phyloP scores from a whole-genome alignment of 805 yeast species.

The Pichia heedii region DNA sequence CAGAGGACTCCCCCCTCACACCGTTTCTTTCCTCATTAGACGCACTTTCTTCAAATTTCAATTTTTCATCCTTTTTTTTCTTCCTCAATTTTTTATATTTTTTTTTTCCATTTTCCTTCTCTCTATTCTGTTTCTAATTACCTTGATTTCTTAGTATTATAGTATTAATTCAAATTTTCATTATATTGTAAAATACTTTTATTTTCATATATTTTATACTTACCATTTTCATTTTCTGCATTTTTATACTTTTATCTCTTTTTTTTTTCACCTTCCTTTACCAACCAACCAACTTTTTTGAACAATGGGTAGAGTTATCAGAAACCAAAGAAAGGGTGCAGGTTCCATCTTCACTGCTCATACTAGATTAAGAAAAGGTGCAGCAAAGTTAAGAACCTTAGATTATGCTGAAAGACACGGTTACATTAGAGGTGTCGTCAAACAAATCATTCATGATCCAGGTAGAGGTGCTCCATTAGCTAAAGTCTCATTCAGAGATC shows the following conservation, averaged over 20 bases:
- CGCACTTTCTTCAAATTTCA: too few species aligned
- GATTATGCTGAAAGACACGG: constrained; percentile 99
- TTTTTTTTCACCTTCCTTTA: not conserved
- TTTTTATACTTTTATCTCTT: not conserved
- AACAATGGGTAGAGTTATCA: constrained; percentile 90
- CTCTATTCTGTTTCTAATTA: too few species aligned
- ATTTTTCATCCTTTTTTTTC: too few species aligned
- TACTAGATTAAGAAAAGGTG: constrained; percentile 99
- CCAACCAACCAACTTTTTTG: not conserved
- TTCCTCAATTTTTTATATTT: too few species aligned
- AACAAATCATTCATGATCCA: constrained; percentile 98
- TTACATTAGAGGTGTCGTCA: constrained; percentile 98
- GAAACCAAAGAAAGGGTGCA: constrained; percentile 99
- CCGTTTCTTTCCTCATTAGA: too few species aligned
- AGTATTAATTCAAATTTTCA: too few species aligned
- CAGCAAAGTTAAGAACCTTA: constrained; percentile 98
- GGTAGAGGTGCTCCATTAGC: constrained; percentile 99
- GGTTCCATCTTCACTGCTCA: constrained; percentile 99
- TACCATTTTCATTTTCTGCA: not conserved
- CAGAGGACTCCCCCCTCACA: too few species aligned
- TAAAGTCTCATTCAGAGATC: constrained; percentile 98
- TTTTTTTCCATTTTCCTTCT: too few species aligned
- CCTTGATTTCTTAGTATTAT: too few species aligned
- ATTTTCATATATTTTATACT: too few species aligned
- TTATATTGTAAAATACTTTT: too few species aligned